These are phyloP conservation scores for Colletotrichum sp. DNA, from an alignment of 2,329 filamentous ascomycete genomes.

Conservation along the genomic window DNA sequence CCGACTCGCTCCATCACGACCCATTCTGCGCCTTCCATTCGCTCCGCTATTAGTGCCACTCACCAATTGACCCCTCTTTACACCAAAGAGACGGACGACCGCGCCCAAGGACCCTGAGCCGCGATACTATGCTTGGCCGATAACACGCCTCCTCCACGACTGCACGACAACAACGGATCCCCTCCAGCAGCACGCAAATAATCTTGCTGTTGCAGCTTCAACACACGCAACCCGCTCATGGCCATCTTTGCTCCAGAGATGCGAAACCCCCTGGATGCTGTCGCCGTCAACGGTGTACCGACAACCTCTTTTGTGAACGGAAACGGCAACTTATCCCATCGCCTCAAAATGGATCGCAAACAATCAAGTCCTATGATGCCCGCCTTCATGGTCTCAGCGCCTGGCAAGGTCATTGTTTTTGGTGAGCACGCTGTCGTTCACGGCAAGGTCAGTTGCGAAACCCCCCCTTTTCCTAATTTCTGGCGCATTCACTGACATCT, in stretches of 20 bases:
- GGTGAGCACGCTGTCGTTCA: conserved; percentile 98
- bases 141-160: neutral
- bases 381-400: conserved; percentile 96
- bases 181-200: conserved; percentile 25
- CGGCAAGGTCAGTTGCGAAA: conserved; percentile 71
- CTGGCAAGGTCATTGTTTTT: conserved; percentile 97
- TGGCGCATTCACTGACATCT: neutral
- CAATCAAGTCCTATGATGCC: conserved; percentile 75
- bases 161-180: neutral
- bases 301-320: conserved; percentile 36
- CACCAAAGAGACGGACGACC: neutral
- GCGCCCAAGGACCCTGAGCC: neutral
- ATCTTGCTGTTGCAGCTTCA: conserved; percentile 5
- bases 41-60: conserved; percentile 5
- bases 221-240: conserved; percentile 25
- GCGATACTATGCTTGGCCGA: neutral
- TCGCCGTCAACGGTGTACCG: conserved; percentile 25
- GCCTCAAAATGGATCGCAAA: conserved; percentile 55
- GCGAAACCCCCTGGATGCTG: conserved; percentile 30
- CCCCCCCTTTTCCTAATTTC: neutral
- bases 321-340: conserved; percentile 36
- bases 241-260: conserved; percentile 32
- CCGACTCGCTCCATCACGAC: neutral
- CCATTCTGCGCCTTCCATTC: conserved; percentile 1
- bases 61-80: conserved; percentile 17